phyloP scores from a whole-genome alignment of 225 moss, liverwort and hornwort genomes.

The Bryoerythrophyllum caledonicum region DNA sequence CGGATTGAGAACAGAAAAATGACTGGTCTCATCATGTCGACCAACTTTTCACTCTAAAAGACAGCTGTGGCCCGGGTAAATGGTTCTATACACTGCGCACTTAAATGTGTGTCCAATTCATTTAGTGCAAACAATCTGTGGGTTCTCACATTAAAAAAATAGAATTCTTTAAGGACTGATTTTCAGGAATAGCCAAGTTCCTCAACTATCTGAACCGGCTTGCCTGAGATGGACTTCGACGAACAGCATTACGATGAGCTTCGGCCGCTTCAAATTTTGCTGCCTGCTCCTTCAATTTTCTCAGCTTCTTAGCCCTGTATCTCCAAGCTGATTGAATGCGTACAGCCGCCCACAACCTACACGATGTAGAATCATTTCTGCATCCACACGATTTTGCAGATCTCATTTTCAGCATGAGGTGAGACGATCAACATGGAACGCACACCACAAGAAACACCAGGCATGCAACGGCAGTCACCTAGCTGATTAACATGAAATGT shows the following conservation, averaged over 20 bases:
- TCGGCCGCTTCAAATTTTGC: constrained; percentile 2
- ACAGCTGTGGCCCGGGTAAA: background rate
- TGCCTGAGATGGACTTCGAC: constrained; percentile 9
- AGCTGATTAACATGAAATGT: background rate
- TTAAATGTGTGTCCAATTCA: background rate
- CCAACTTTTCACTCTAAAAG: background rate
- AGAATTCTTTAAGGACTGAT: too few species aligned
- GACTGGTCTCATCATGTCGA: background rate
- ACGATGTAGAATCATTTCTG: constrained; percentile 43
- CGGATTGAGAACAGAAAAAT: background rate
- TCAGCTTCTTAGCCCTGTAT: constrained; percentile 29
- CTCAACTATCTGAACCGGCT: constrained; percentile 21
- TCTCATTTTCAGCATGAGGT: background rate
- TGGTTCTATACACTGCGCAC: background rate
- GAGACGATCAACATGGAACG: constrained; percentile 1
- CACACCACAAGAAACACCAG: background rate
- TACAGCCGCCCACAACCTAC: constrained; percentile 39
- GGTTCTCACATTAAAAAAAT: background rate
- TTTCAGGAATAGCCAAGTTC: background rate
- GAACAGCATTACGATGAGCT: background rate
- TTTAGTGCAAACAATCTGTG: background rate
- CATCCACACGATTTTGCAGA: background rate
- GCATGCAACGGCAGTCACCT: background rate
- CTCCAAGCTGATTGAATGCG: constrained; percentile 51
- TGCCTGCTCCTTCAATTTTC: background rate